phyloP scores from a whole-genome alignment of 768 basidiomycete species.

The Tricholomella constricta region DNA sequence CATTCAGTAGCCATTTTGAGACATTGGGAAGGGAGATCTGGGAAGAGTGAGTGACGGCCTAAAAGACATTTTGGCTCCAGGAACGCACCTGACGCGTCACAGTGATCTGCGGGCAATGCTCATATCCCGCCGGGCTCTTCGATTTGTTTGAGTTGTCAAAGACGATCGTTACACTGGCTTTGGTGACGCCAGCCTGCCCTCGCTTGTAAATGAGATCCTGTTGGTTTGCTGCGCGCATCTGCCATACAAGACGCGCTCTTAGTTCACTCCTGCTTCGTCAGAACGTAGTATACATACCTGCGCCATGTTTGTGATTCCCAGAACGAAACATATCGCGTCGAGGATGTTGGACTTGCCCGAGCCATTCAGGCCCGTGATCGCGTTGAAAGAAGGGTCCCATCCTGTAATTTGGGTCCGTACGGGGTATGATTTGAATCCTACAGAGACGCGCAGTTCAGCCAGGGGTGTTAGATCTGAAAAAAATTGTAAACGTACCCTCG shows the following conservation, averaged over 20 bases:
- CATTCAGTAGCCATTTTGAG: slow-evolving; percentile 94
- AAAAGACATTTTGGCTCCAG: not conserved
- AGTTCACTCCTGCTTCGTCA: not conserved
- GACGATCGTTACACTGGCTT: slow-evolving; percentile 97
- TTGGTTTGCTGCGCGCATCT: slow-evolving; percentile 96
- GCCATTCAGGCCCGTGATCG: slow-evolving; percentile 94
- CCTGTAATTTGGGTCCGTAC: slow-evolving; percentile 94
- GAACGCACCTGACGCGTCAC: slow-evolving; percentile 89
- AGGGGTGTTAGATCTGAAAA: too few species aligned
- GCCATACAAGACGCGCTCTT: slow-evolving; percentile 14
- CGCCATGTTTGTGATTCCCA: slow-evolving; percentile 97
- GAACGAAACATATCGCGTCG: slow-evolving; percentile 98
- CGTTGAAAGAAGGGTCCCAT: slow-evolving; percentile 98
- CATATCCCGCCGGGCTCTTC: slow-evolving; percentile 81
- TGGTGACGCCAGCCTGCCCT: slow-evolving; percentile 94
- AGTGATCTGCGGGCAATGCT: slow-evolving; percentile 85
- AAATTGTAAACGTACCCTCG: slow-evolving; percentile 58
- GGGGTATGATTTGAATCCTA: slow-evolving; percentile 98
- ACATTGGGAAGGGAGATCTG: slow-evolving; percentile 93
- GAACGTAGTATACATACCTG: slow-evolving; percentile 49
- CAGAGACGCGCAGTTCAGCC: not conserved
- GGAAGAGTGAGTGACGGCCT: not conserved
- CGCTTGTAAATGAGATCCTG: slow-evolving; percentile 99
- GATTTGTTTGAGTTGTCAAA: slow-evolving; percentile 94
- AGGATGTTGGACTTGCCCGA: slow-evolving; percentile 99